Evolutionary conservation across 75 land plant species (phyloP).

Genomic region (Ceratopteris richardii): DNA sequence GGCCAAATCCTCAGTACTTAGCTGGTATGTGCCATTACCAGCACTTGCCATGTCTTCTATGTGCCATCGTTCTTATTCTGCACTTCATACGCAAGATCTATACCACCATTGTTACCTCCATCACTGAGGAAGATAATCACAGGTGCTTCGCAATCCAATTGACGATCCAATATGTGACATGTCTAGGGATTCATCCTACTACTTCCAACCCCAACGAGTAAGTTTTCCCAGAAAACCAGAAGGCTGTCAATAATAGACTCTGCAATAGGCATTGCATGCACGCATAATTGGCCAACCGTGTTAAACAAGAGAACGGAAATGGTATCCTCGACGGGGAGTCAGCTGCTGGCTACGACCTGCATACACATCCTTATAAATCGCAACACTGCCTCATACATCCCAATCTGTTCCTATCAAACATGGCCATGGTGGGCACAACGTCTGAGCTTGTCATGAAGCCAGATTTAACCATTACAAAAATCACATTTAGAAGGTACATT

Average conservation of each 20-base stretch:
- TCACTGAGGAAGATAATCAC: conserved; percentile 14
- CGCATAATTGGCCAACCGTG: neutral
- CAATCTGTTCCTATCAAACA: neutral
- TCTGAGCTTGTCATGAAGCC: conserved; percentile 16
- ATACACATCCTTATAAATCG: conserved; percentile 10
- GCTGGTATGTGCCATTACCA: conserved; percentile 26
- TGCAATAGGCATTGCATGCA: conserved; percentile 3
- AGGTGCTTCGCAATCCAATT: conserved; percentile 10
- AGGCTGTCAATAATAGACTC: conserved; percentile 14
- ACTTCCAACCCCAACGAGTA: conserved; percentile 11
- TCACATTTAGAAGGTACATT: conserved; percentile 30
- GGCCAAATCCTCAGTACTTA: conserved; percentile 20
- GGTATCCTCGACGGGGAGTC: neutral
- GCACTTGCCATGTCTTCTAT: conserved; percentile 18
- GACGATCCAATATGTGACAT: conserved; percentile 1
- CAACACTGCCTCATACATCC: conserved; percentile 27
- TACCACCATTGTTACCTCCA: conserved; percentile 24
- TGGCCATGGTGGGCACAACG: conserved; percentile 20
- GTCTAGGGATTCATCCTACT: conserved; percentile 4
- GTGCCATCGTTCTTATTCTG: conserved; percentile 6
- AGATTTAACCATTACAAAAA: conserved; percentile 34
- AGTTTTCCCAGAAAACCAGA: conserved; percentile 13
- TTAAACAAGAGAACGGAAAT: conserved; percentile 21
- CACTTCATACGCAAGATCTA: conserved; percentile 10
- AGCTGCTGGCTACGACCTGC: neutral